phyloP scores from a whole-genome alignment of 345 rosid genomes.

The Geranium rotundifolium region DNA sequence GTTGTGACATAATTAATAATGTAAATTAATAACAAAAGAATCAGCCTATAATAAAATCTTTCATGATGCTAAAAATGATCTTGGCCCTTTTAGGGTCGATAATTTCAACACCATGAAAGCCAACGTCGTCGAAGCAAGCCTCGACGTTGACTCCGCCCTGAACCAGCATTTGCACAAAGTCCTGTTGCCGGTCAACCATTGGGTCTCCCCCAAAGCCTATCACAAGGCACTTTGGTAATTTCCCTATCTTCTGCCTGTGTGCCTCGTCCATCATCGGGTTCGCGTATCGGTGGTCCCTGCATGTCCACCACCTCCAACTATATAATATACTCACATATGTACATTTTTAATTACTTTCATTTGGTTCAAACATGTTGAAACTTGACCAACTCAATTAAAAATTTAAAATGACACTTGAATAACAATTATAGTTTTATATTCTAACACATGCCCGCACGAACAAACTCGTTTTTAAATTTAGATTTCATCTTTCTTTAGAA shows the following conservation, averaged over 20 bases:
- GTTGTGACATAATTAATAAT: background rate
- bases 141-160: constrained; percentile 51
- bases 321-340: too few species aligned
- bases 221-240: constrained; percentile 39
- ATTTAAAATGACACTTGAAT: too few species aligned
- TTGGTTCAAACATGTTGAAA: too few species aligned
- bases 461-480: too few species aligned
- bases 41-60: constrained; percentile 22
- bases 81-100: constrained; percentile 38
- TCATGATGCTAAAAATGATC: constrained; percentile 18
- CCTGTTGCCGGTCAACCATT: constrained; percentile 52
- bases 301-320: too few species aligned
- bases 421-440: too few species aligned
- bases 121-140: constrained; percentile 31
- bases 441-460: too few species aligned
- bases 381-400: too few species aligned
- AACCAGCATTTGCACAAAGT: constrained; percentile 36
- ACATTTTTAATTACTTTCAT: too few species aligned
- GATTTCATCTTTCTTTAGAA: too few species aligned
- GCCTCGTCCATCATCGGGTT: constrained; percentile 35
- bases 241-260: constrained; percentile 28
- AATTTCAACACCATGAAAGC: constrained; percentile 60
- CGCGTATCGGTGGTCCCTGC: constrained; percentile 66
- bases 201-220: constrained; percentile 71
- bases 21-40: background rate